Conservation (phyloP, 1,284 basidiomycete species). For the Trichosporon asahii region DNA sequence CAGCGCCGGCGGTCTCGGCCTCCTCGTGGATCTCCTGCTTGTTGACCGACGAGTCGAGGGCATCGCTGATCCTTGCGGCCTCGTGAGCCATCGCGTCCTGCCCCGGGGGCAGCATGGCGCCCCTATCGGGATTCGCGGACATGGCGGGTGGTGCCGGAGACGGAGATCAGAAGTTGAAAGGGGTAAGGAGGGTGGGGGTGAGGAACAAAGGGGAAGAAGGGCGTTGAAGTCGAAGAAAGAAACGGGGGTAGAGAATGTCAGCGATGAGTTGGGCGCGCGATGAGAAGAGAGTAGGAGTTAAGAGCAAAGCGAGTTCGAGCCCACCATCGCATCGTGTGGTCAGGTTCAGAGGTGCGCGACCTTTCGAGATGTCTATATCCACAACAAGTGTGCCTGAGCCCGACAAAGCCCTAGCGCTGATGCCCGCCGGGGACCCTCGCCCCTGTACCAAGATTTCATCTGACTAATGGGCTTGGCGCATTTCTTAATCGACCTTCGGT, state of each 20-base stretch:
- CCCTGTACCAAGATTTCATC: not conserved
- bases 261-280: not conserved
- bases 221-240: not conserved
- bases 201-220: not conserved
- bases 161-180: not conserved
- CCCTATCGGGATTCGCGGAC: not conserved
- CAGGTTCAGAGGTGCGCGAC: not conserved
- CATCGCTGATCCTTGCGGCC: not conserved
- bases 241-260: not conserved
- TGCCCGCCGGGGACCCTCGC: not conserved
- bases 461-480: not conserved
- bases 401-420: not conserved
- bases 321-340: not conserved
- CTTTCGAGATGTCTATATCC: not conserved
- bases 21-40: not conserved
- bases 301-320: not conserved
- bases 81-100: not conserved
- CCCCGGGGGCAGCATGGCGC: not conserved
- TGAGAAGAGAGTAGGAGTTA: not conserved
- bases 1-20: not conserved
- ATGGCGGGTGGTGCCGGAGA: not conserved
- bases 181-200: not conserved
- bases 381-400: not conserved
- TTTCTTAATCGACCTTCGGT: not conserved
- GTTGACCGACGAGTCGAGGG: slow-evolving; percentile 5